Evolutionary conservation across 768 basidiomycete genomes (phyloP), one percentile per base, ranked within the genome.

Genomic region (Macrolepiota dolichaula): DNA sequence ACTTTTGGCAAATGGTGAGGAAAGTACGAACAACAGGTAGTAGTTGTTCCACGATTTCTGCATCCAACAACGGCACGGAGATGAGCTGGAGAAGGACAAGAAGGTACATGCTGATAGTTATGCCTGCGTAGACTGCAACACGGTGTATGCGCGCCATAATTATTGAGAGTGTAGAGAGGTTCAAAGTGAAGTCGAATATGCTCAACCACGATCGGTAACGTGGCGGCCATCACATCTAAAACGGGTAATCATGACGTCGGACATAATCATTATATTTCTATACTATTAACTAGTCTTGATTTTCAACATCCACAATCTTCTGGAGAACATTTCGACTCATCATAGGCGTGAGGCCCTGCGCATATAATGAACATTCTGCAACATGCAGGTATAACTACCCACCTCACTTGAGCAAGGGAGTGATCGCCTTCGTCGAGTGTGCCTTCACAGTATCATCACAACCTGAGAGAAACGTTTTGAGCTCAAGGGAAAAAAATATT

Each of bases 131-230:
- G 19, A 78, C 62, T 10, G 79, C 80, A 61, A 86, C 79, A 61
- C 83, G 81, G 50, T 80, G 82, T 57, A 80, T 85, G 57, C 87
- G 82, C 42, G 85, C 81, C 89, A 92, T 91, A 37, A 55, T 37
- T 24, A 36, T 38, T 22, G 35, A 51, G 37, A 55, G 59, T 19
- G n/a, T 10, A 46, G 25, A 27, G 38, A n/a, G 32, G n/a, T 22
- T 38, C 3, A 44, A 25, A 24, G 15, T 36, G 27, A 42, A 27
- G 47, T 32, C 29, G 49, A 51, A 40, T 11, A 40, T 7, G 29
- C 7, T 32, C 24, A 44, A 27, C 15, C 50, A 19, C 19, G 42
- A 62, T 55, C 44, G 35, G 51, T 32, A 61, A 61, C 63, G 55
- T 61, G 59, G 49, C 50, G 52, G 55, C 44, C 57, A 25, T 54